Conservation (phyloP, 2,329 filamentous ascomycete genomes). For the Hirsutella minnesotensis region DNA sequence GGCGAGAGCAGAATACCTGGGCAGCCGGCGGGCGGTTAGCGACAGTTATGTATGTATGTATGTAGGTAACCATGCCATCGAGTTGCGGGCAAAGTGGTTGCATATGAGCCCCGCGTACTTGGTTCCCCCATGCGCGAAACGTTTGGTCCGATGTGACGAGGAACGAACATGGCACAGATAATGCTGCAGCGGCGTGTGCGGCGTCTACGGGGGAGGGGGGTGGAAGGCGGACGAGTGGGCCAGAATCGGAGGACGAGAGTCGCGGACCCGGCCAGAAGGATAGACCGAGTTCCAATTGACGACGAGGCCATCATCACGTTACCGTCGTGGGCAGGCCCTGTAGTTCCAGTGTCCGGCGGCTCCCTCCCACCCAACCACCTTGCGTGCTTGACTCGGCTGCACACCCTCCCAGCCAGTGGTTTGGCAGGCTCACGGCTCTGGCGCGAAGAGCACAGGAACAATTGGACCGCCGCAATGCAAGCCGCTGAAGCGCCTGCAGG, state of each 20-base stretch:
- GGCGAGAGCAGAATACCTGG: slow-evolving; percentile 21
- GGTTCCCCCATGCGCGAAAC: not conserved
- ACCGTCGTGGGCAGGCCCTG: no score
- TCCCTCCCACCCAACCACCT: slow-evolving; percentile 3
- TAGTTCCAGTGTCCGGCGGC: not conserved
- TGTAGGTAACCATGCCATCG: not conserved
- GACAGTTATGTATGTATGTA: slow-evolving; percentile 33
- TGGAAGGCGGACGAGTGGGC: no score
- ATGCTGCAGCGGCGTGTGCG: no score
- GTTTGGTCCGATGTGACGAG: slow-evolving; percentile 1
- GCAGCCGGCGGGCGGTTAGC: slow-evolving; percentile 29
- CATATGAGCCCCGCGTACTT: not conserved
- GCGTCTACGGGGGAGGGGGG: no score
- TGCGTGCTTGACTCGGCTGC: slow-evolving; percentile 1
- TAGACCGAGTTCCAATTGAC: no score
- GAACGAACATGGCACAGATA: not conserved
- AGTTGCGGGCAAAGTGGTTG: slow-evolving; percentile 1
- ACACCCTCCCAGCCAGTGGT: not conserved
- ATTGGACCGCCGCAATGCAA: slow-evolving; percentile 9
- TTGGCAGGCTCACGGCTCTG: not conserved
- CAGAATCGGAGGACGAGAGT: no score
- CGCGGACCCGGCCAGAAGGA: no score
- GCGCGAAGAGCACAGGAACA: slow-evolving; percentile 7
- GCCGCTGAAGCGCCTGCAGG: slow-evolving; percentile 8
- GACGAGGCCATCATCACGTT: no score